phyloP scores from a whole-genome alignment of 1,284 basidiomycete species.

The Peniophora sp. region DNA sequence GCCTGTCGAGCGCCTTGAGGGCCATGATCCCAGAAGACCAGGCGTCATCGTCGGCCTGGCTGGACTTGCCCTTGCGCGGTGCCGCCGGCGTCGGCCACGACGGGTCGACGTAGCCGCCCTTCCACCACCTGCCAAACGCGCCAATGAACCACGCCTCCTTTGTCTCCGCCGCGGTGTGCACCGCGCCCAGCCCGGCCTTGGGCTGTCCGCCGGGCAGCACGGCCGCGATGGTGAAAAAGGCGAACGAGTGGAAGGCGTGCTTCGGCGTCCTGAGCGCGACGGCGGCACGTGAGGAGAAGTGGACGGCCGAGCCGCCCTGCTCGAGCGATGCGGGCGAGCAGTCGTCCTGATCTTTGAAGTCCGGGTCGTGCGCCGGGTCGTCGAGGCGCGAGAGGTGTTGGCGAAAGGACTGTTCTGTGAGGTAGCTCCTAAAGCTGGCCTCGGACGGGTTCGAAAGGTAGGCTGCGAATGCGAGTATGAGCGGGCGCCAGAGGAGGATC shows the following conservation, averaged over 20 bases:
- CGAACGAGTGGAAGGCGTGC: constrained; percentile 79
- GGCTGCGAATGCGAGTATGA: constrained; percentile 40
- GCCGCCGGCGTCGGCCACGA: constrained; percentile 63
- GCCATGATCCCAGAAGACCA: constrained; percentile 67
- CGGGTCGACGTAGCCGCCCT: constrained; percentile 61
- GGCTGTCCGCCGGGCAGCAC: constrained; percentile 44
- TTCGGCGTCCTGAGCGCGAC: constrained; percentile 91
- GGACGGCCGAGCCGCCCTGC: constrained; percentile 54
- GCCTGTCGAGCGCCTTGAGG: constrained; percentile 60
- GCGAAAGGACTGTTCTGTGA: constrained; percentile 93
- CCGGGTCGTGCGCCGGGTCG: constrained; percentile 46
- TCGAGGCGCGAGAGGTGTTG: constrained; percentile 87
- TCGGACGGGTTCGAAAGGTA: constrained; percentile 92
- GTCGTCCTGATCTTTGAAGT: constrained; percentile 25
- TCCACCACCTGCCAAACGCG: constrained; percentile 84
- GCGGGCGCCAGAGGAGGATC: constrained; percentile 6
- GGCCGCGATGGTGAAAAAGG: constrained; percentile 79
- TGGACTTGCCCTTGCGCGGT: constrained; percentile 20
- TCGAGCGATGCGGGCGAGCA: constrained; percentile 23
- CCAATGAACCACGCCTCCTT: constrained; percentile 70
- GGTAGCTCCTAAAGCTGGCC: constrained; percentile 85
- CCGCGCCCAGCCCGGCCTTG: constrained; percentile 16
- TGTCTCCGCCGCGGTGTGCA: constrained; percentile 23
- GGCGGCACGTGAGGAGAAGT: constrained; percentile 86
- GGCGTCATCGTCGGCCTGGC: constrained; percentile 57